A percentile compares a stretch with the other conserved stretches of the same genome.
phyloP scores from a whole-genome alignment of 768 basidiomycete species.

The Gautieria morchelliformis region DNA sequence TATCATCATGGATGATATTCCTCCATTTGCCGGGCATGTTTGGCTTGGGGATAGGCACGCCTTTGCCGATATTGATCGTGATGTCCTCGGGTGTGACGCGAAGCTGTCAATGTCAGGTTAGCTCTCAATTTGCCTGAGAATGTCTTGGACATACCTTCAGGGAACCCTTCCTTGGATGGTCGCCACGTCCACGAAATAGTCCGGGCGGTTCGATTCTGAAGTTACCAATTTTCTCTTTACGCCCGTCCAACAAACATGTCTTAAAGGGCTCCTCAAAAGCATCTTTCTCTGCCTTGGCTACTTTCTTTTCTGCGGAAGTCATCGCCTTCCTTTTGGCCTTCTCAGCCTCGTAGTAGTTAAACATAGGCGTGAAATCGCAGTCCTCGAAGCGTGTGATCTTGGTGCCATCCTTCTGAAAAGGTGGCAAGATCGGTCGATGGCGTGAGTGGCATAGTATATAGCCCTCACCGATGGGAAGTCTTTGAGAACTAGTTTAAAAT shows the following conservation, averaged over 20 bases:
- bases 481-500: constrained; percentile 72
- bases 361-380: constrained; percentile 95
- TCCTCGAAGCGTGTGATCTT: constrained; percentile 66
- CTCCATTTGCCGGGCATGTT: constrained; percentile 94
- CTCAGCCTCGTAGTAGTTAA: constrained; percentile 83
- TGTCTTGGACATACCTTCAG: constrained; percentile 54
- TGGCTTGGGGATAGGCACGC: constrained; percentile 66
- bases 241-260: constrained; percentile 83
- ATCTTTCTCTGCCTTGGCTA: constrained; percentile 77
- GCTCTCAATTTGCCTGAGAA: not conserved
- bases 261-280: constrained; percentile 54
- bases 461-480: constrained; percentile 72
- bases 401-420: constrained; percentile 53
- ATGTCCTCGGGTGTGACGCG: constrained; percentile 94
- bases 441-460: not conserved
- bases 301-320: constrained; percentile 83
- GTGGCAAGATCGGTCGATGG: not conserved
- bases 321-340: constrained; percentile 89
- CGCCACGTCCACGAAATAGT: constrained; percentile 95
- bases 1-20: constrained; percentile 79
- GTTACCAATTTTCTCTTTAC: constrained; percentile 97
- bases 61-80: constrained; percentile 85
- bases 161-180: constrained; percentile 95
- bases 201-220: constrained; percentile 98
- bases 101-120: constrained; percentile 34